Evolutionary conservation across 176 grass and related monocot species (phyloP), one percentile per base, ranked within the genome.

Genomic region (Puccinellia tenuiflora): DNA sequence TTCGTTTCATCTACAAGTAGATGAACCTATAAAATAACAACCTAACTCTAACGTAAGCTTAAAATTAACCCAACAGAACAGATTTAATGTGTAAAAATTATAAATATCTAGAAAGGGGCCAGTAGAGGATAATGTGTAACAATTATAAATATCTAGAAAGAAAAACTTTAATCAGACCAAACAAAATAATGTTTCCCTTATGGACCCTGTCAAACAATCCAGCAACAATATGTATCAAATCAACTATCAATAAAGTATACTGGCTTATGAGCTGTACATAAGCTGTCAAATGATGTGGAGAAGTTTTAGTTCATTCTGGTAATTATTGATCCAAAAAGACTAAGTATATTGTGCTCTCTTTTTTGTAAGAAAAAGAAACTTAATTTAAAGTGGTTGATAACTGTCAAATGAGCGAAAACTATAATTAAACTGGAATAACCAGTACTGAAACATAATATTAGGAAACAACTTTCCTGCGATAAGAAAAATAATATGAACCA

Each of bases 231-330:
- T 9, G 75, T 46, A 68, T 34, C 87, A 74, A 38, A 84, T 75
- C 75, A 68, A 63, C 66, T 26, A 62, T 87, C 50, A 68, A 47
- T 43, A 67, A 81, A 87, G 30, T 60, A 80, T 74, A 83, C 24
- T 57, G 48, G 51, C 52, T 78, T 86, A 54, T 70, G 83, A 90
- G 63, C 21, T 90, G 42, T 46, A 43, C 68, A 77, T 81, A 37
- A 81, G 62, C 83, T 89, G 65, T 79, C 20, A 55, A 73, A 35
- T 53, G 46, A 52, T 54, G 66, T 43, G 42, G 55, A 62, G 29
- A 84, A 52, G 18, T 73, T 40, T 54, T 63, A 31, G 46, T n/a
- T 53, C 25, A 51, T 18, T 82, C 55, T 42, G 31, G 3, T 78
- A 17, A 52, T 79, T 72, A 60, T 66, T 54, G 43, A 75, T 51